Conservation (phyloP, 2,329 filamentous ascomycete species). For the Cytospora mali region DNA sequence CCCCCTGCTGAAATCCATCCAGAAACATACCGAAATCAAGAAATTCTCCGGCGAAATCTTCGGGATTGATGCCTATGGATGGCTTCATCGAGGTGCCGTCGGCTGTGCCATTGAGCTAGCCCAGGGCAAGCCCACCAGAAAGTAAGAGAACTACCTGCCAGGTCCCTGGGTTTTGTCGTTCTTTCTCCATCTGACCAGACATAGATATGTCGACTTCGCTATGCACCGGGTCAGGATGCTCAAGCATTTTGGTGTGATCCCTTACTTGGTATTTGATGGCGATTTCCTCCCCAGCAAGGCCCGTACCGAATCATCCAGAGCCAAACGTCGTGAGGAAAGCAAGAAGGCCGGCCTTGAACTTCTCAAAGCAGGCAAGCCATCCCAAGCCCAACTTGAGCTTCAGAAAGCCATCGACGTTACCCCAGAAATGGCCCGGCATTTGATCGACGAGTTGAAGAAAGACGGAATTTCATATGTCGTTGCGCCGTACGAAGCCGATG, state of each 20-base stretch:
- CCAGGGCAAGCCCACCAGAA: conserved; percentile 82
- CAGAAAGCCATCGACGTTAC: conserved; percentile 97
- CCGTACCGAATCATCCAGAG: conserved; percentile 77
- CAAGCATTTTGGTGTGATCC: conserved; percentile 88
- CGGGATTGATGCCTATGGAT: conserved; percentile 96
- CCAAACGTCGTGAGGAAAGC: conserved; percentile 75
- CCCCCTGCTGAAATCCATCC: conserved; percentile 93
- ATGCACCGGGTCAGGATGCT: conserved; percentile 94
- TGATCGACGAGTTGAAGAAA: conserved; percentile 90
- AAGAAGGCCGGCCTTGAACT: conserved; percentile 76
- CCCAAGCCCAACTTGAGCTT: conserved; percentile 81
- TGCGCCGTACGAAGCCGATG: conserved; percentile 95
- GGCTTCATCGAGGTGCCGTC: conserved; percentile 92
- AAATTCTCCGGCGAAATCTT: conserved; percentile 86
- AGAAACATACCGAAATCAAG: conserved; percentile 83
- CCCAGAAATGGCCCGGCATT: conserved; percentile 86
- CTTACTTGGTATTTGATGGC: conserved; percentile 94
- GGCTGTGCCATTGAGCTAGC: conserved; percentile 90
- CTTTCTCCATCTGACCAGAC: background rate
- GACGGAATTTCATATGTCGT: conserved; percentile 83
- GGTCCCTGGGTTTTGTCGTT: background rate
- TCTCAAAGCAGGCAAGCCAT: conserved; percentile 76
- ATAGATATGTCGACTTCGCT: conserved; percentile 84
- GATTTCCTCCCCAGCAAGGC: conserved; percentile 94
- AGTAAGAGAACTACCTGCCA: conserved; percentile 55